These are phyloP conservation scores for Artemisia annua DNA, from an alignment of 129 eudicot genomes.

Conservation along the genomic window DNA sequence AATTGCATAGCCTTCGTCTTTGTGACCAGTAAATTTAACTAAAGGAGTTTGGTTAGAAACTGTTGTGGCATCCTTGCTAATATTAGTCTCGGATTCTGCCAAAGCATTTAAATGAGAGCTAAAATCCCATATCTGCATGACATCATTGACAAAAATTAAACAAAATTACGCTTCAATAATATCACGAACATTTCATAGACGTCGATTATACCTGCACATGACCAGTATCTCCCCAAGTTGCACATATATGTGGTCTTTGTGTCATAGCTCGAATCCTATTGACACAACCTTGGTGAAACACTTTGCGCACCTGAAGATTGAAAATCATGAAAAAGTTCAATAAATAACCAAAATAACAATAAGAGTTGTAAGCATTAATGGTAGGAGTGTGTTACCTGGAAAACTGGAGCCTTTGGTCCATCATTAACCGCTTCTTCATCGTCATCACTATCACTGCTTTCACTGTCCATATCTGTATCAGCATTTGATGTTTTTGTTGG, in stretches of 20 bases:
- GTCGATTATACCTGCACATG: conserved; percentile 72
- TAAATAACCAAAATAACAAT: not conserved
- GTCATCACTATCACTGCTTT: conserved; percentile 69
- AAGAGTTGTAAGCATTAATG: not conserved
- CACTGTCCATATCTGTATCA: conserved; percentile 81
- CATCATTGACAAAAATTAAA: not conserved
- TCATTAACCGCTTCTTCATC: conserved; percentile 55
- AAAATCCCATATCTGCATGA: conserved; percentile 84
- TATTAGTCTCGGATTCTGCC: conserved; percentile 59
- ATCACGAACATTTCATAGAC: not conserved
- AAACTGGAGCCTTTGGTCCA: conserved; percentile 63
- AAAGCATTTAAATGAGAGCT: conserved; percentile 69
- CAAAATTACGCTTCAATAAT: too few species aligned
- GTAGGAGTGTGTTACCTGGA: conserved; percentile 54
- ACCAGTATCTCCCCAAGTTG: conserved; percentile 89
- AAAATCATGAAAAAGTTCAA: conserved; percentile 16
- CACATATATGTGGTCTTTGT: conserved; percentile 88
- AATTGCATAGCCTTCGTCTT: conserved; percentile 97
- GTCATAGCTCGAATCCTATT: conserved; percentile 95
- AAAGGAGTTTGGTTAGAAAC: conserved; percentile 60
- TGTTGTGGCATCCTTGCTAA: conserved; percentile 44
- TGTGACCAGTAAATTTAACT: conserved; percentile 66
- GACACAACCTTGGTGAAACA: conserved; percentile 82
- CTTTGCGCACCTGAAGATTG: conserved; percentile 70
- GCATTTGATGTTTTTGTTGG: conserved; percentile 49